Evolutionary conservation across 495 filamentous ascomycete genomes (phyloP).

Genomic region (Clavariopsis aquatica): DNA sequence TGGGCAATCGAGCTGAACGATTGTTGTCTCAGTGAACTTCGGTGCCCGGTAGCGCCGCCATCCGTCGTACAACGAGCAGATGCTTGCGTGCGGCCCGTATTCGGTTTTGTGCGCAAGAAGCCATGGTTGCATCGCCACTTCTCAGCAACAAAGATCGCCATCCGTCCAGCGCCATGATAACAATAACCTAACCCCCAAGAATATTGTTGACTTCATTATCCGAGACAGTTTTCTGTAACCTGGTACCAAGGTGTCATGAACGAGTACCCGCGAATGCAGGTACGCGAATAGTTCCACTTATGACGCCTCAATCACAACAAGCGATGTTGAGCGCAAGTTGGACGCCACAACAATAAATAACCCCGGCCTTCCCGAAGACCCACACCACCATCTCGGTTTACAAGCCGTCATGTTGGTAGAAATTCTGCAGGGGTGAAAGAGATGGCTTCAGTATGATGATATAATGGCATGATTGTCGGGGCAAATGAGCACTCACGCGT

Average conservation of each 20-base stretch:
- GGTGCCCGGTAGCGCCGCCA: background rate
- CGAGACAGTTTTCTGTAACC: background rate
- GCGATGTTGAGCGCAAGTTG: conserved; percentile 9
- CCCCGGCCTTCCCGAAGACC: conserved; percentile 7
- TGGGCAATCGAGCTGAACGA: background rate
- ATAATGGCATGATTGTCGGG: too few relatives aligned
- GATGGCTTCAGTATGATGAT: background rate
- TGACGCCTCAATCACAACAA: background rate
- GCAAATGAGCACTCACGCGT: too few relatives aligned
- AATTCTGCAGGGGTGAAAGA: background rate
- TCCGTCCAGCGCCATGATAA: background rate
- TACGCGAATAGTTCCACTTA: conserved; percentile 21
- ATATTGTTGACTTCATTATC: background rate
- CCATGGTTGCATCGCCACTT: background rate
- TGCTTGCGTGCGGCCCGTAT: background rate
- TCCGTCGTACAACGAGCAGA: background rate
- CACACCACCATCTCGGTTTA: background rate
- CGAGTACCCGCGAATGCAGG: conserved; percentile 30
- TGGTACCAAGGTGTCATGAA: background rate
- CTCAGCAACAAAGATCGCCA: background rate
- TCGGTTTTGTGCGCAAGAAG: background rate
- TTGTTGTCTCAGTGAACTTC: background rate
- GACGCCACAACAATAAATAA: conserved; percentile 32
- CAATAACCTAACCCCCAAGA: background rate
- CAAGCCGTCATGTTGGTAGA: background rate